Evolutionary conservation across 768 basidiomycete genomes (phyloP).

Genomic region (Hericium erinaceus): DNA sequence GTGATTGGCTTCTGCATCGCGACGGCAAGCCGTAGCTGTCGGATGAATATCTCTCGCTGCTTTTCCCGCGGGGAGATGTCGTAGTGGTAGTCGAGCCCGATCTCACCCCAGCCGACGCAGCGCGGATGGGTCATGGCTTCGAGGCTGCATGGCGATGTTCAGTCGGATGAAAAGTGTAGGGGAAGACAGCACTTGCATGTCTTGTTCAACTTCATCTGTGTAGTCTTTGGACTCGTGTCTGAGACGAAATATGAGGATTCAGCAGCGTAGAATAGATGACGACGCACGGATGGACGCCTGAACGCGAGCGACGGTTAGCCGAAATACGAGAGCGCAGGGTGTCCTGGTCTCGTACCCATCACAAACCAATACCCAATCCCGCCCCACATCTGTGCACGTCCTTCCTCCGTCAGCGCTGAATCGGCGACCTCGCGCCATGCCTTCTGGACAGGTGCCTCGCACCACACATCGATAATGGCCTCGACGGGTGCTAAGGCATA

Average conservation of each 20-base stretch:
- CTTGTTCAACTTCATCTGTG: conserved; percentile 54
- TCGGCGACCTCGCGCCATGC: conserved; percentile 69
- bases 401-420: conserved; percentile 45
- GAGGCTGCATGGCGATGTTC: conserved; percentile 29
- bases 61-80: conserved; percentile 62
- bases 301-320: not conserved
- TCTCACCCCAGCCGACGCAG: conserved; percentile 86
- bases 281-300: conserved; percentile 69
- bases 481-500: conserved; percentile 50
- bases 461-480: conserved; percentile 81
- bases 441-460: conserved; percentile 62
- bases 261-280: not conserved
- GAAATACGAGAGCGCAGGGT: not conserved
- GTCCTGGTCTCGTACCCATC: conserved; percentile 40
- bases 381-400: conserved; percentile 46
- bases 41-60: conserved; percentile 55
- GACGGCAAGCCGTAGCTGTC: conserved; percentile 65
- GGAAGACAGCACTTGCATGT: conserved; percentile 40
- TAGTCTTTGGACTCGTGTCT: conserved; percentile 71
- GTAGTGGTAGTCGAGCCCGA: conserved; percentile 82
- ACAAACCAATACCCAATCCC: conserved; percentile 77
- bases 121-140: conserved; percentile 73
- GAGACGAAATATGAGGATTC: not conserved
- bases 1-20: conserved; percentile 67
- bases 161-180: not conserved